Conservation (phyloP, 2,329 filamentous ascomycete species). For the Ceratocystis huliohia region DNA sequence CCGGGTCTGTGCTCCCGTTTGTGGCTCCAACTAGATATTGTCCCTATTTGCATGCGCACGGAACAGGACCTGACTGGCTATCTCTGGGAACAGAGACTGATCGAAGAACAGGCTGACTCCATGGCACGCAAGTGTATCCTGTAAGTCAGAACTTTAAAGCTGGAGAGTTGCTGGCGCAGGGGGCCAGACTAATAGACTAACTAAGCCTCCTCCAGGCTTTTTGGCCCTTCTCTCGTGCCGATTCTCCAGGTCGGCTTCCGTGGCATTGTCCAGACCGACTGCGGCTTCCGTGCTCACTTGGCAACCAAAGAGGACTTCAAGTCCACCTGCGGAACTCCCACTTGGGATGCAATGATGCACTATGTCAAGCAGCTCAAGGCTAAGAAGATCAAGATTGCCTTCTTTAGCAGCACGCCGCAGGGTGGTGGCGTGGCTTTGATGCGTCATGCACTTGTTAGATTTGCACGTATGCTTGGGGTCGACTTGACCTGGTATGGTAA, state of each 20-base stretch:
- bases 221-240: constrained; percentile 59
- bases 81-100: constrained; percentile 43
- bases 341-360: constrained; percentile 53
- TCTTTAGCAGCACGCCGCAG: constrained; percentile 70
- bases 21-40: constrained; percentile 65
- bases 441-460: constrained; percentile 64
- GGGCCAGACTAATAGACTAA: neutral
- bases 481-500: constrained; percentile 59
- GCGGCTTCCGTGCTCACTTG: constrained; percentile 50
- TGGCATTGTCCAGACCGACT: constrained; percentile 59
- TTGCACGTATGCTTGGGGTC: constrained; percentile 52
- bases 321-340: constrained; percentile 45
- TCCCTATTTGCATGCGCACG: constrained; percentile 52
- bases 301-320: constrained; percentile 44
- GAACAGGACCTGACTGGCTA: constrained; percentile 34
- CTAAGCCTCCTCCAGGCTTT: constrained; percentile 39
- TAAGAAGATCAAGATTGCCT: constrained; percentile 56
- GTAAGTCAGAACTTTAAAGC: constrained; percentile 33
- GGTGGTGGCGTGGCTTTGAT: constrained; percentile 74
- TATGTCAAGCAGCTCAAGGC: constrained; percentile 51
- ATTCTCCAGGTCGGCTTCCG: constrained; percentile 54
- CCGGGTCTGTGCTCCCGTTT: constrained; percentile 56
- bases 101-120: constrained; percentile 71
- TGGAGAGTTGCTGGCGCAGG: neutral
- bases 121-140: constrained; percentile 68